Conservation (phyloP, 2,329 filamentous ascomycete species). For the Alternaria incomplexa region DNA sequence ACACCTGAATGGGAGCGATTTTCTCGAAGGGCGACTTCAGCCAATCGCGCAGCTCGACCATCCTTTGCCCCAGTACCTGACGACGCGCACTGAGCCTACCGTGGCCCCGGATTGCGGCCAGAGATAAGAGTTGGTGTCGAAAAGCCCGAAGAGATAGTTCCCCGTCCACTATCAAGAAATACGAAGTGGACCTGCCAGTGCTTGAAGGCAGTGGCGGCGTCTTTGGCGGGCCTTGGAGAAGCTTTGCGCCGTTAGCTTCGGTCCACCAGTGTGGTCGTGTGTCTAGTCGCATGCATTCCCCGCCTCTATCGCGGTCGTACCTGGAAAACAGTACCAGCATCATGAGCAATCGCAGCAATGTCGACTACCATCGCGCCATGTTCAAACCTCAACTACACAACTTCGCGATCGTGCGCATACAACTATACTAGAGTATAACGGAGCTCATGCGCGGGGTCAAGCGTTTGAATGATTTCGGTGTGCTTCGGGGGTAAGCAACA, state of each 20-base stretch:
- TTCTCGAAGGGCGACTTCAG: background rate
- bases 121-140: background rate
- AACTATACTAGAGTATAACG: background rate
- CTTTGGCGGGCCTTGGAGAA: conserved; percentile 25
- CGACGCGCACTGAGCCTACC: conserved; percentile 1
- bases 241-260: conserved; percentile 22
- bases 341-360: background rate
- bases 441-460: background rate
- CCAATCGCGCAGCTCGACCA: background rate
- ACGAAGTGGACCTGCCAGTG: conserved; percentile 3
- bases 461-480: background rate
- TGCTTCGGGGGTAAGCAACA: background rate
- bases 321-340: background rate
- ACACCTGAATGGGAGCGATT: background rate
- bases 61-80: background rate
- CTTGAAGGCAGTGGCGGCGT: conserved; percentile 13
- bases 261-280: conserved; percentile 8
- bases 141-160: background rate
- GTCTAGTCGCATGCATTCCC: conserved; percentile 1
- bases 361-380: background rate
- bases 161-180: conserved; percentile 1
- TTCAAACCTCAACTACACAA: background rate
- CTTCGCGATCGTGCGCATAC: background rate
- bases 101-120: background rate
- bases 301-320: conserved; percentile 1